Evolutionary conservation across 1,139 yeast species (phyloP), one percentile per base, ranked within the genome.

Genomic region (Debaryomyces udenii): DNA sequence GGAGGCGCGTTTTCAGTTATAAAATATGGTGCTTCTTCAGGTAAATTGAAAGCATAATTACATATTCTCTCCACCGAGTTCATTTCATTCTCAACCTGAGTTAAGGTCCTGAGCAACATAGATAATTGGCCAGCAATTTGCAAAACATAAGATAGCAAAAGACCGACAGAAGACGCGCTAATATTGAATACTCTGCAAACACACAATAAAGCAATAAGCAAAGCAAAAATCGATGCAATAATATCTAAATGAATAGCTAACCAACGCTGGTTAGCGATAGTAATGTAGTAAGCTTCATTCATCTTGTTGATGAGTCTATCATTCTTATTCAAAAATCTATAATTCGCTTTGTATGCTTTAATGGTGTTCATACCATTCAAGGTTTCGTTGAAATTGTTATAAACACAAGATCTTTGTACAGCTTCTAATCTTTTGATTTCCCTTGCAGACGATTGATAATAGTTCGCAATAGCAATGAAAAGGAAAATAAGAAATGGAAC

Each of bases 11-110:
- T 67, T 35, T 76, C 86, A 0, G 76, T 67, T 39, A 74, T 78
- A 30, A 61, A 64, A 57, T 78, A 56, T 23, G 68, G 54, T 3
- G 70, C 68, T 48, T 71, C 77, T 44, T 64, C 64, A 4, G 72
- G 74, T 40, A 71, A 54, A 28, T 59, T 49, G 40, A 51, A 70
- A 0, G 91, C 93, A 61, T 87, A 87, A 42, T 82, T 77, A 46
- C 80, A 74, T 39, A 89, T 63, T 57, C 96, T 76, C 64, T 89
- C 96, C n/a, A 83, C 93, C 6, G 94, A 81, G 55, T 86, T 86
- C 89, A 88, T 78, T 55, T 84, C 85, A 61, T 86, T 87, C 58
- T 88, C 96, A 23, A 85, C 78, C 55, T 81, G 83, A 1, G 95
- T 86, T 45, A 70, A 62, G 3, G 83, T 68, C 56, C 81, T 66